Conservation (phyloP, 345 rosid genomes). For the Moricandia moricandioides region DNA sequence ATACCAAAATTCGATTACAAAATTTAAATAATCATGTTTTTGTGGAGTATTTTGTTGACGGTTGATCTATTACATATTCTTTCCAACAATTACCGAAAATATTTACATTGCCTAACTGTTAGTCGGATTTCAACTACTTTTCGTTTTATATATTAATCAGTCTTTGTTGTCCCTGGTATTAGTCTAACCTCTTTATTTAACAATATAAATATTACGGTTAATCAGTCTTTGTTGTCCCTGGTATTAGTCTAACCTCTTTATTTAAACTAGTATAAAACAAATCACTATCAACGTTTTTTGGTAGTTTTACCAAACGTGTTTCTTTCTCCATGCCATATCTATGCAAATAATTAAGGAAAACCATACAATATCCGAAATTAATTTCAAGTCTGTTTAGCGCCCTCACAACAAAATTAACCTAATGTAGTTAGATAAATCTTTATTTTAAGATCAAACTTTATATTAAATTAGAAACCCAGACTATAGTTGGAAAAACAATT, state of each 20-base stretch:
- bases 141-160: neutral
- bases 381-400: neutral
- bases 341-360: neutral
- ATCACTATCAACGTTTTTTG: conserved; percentile 11
- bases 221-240: neutral
- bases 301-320: conserved; percentile 19
- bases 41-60: neutral
- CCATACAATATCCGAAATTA: neutral
- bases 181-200: neutral
- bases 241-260: neutral
- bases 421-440: neutral
- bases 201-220: no score
- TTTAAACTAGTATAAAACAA: conserved; percentile 1
- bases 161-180: neutral
- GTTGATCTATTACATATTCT: neutral
- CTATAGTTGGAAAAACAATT: no score
- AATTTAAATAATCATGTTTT: neutral
- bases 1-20: neutral
- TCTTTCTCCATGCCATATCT: neutral
- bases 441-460: neutral
- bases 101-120: neutral
- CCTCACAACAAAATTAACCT: neutral
- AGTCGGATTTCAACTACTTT: neutral
- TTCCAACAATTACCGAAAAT: neutral
- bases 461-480: no score